These are phyloP conservation scores for Paratinospora sagittata DNA, from an alignment of 164 flowering plant species.

Conservation along the genomic window DNA sequence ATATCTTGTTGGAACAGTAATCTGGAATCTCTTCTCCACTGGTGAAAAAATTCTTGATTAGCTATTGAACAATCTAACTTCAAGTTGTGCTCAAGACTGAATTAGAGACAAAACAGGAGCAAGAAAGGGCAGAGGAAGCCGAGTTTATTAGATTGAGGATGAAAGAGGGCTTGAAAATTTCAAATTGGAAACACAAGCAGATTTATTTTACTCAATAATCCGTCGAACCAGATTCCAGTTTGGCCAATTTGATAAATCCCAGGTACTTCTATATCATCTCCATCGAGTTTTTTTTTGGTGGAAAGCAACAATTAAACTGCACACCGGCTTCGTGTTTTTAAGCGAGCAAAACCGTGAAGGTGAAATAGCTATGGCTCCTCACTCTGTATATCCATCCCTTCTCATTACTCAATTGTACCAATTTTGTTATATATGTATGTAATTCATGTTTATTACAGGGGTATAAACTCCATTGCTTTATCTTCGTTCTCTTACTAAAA, in stretches of 20 bases:
- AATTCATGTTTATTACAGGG: background rate
- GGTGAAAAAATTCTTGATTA: conserved; percentile 87
- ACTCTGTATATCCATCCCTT: background rate
- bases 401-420: background rate
- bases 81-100: too few relatives aligned
- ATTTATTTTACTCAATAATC: background rate
- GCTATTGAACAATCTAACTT: conserved; percentile 4
- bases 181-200: background rate
- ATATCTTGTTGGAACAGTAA: conserved; percentile 84
- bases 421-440: background rate
- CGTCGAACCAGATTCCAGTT: background rate
- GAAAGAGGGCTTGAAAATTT: background rate
- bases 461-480: background rate
- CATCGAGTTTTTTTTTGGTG: background rate
- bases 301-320: background rate
- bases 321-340: background rate
- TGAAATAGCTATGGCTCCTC: background rate
- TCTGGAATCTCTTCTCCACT: conserved; percentile 93
- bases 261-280: background rate
- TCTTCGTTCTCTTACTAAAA: background rate
- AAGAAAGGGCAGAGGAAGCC: background rate
- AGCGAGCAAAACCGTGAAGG: background rate
- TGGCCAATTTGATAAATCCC: background rate
- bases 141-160: background rate
- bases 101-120: too few relatives aligned